A percentile compares a stretch with the other conserved stretches of the same genome.
These are phyloP conservation scores for Podospora pseudoanserina DNA, from an alignment of 495 filamentous ascomycete genomes.

Conservation along the genomic window DNA sequence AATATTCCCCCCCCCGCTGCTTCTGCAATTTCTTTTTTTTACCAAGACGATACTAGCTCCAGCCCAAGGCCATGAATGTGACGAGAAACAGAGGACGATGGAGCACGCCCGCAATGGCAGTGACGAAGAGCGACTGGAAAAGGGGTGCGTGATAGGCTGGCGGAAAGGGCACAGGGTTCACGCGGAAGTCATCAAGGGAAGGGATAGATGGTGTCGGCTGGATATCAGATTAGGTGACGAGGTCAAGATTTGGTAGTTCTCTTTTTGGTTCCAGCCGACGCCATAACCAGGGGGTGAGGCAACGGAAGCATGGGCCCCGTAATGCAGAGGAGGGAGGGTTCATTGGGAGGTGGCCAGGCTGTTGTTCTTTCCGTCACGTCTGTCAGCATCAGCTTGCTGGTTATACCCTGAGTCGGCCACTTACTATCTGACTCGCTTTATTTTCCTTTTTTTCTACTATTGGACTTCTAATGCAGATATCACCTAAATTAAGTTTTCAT, in stretches of 20 bases:
- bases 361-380: slow-evolving; percentile 10
- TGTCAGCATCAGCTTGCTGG: slow-evolving; percentile 15
- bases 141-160: slow-evolving; percentile 5
- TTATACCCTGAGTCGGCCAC: slow-evolving; percentile 26
- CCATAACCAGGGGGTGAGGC: neutral
- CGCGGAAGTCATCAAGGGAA: neutral
- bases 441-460: slow-evolving; percentile 45
- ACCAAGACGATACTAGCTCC: slow-evolving; percentile 31
- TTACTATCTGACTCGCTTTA: slow-evolving; percentile 32
- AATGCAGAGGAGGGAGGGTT: neutral
- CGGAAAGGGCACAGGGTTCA: slow-evolving; percentile 5
- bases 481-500: slow-evolving; percentile 40
- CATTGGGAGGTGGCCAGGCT: neutral
- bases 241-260: slow-evolving; percentile 7
- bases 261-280: neutral
- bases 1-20: slow-evolving; percentile 35
- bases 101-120: slow-evolving; percentile 4
- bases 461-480: slow-evolving; percentile 56
- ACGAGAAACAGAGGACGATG: slow-evolving; percentile 22
- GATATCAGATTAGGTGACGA: neutral
- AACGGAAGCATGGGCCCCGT: neutral
- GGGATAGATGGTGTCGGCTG: neutral
- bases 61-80: slow-evolving; percentile 25
- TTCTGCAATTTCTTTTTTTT: slow-evolving; percentile 28
- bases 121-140: slow-evolving; percentile 4